Evolutionary conservation across 2,329 filamentous ascomycete genomes (phyloP).

Genomic region (Calonectria honghensis): DNA sequence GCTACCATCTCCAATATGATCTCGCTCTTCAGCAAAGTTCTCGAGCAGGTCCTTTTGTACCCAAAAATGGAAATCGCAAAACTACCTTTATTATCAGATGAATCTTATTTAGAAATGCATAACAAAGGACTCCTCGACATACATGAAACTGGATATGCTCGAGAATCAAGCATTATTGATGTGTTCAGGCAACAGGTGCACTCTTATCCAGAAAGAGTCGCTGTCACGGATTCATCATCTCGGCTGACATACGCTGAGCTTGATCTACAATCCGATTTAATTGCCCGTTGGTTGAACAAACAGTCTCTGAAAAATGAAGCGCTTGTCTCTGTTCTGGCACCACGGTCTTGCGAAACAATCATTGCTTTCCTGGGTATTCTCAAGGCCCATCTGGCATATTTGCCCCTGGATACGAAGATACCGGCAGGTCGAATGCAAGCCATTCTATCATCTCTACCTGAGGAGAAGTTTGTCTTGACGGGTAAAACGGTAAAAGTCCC

Average conservation of each 20-base stretch:
- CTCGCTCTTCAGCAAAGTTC: not conserved
- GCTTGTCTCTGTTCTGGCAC: slow-evolving; percentile 36
- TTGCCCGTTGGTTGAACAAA: slow-evolving; percentile 21
- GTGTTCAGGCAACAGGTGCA: not conserved
- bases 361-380: slow-evolving; percentile 43
- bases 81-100: not conserved
- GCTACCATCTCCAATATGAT: not conserved
- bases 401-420: slow-evolving; percentile 45
- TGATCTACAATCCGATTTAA: slow-evolving; percentile 41
- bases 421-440: slow-evolving; percentile 34
- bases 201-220: not conserved
- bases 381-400: slow-evolving; percentile 45
- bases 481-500: slow-evolving; percentile 17
- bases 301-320: slow-evolving; percentile 14
- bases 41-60: not conserved
- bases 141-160: not conserved
- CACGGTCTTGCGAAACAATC: slow-evolving; percentile 40
- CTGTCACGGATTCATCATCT: not conserved
- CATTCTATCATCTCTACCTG: slow-evolving; percentile 32
- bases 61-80: not conserved
- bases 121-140: not conserved
- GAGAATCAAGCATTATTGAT: slow-evolving; percentile 8
- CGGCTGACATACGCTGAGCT: slow-evolving; percentile 50
- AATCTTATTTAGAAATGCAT: not conserved
- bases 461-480: slow-evolving; percentile 29